These are phyloP conservation scores for Endoconidiophora laricicola DNA, from an alignment of 2,329 filamentous ascomycete genomes.

Conservation along the genomic window DNA sequence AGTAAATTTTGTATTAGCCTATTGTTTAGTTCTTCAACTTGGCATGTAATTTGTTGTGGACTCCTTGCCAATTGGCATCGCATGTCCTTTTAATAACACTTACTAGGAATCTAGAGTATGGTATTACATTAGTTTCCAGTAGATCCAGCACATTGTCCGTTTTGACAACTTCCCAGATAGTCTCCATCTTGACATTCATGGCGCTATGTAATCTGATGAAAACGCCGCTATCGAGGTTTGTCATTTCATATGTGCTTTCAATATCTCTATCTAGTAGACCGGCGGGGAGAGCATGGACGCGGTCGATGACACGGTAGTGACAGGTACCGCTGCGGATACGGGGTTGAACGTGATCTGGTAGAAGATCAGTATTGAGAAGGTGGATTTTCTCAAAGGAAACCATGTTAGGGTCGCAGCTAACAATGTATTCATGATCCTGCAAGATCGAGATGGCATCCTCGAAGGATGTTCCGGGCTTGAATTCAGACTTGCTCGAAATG, in stretches of 20 bases:
- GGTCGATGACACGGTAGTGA: conserved; percentile 32
- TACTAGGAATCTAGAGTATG: conserved; percentile 32
- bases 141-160: conserved; percentile 23
- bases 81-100: conserved; percentile 33
- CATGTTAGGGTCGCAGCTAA: conserved; percentile 36
- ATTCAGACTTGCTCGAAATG: conserved; percentile 26
- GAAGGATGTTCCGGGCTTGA: conserved; percentile 24
- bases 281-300: conserved; percentile 34
- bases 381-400: conserved; percentile 25
- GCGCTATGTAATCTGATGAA: conserved; percentile 36
- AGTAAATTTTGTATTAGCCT: not conserved
- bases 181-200: conserved; percentile 35
- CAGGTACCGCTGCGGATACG: conserved; percentile 16
- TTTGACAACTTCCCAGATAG: conserved; percentile 28
- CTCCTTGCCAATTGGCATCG: conserved; percentile 31
- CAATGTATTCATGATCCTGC: conserved; percentile 35
- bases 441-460: conserved; percentile 28
- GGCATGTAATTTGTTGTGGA: conserved; percentile 22
- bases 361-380: conserved; percentile 16
- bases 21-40: not conserved
- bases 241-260: conserved; percentile 37
- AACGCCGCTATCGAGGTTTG: conserved; percentile 30
- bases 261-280: conserved; percentile 39
- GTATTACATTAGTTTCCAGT: conserved; percentile 33
- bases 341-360: conserved; percentile 12